Percentiles rank a stretch among this genome's conserved stretches.
These are phyloP conservation scores for Buxus sempervirens DNA, from an alignment of 164 flowering plant genomes.

Conservation along the genomic window DNA sequence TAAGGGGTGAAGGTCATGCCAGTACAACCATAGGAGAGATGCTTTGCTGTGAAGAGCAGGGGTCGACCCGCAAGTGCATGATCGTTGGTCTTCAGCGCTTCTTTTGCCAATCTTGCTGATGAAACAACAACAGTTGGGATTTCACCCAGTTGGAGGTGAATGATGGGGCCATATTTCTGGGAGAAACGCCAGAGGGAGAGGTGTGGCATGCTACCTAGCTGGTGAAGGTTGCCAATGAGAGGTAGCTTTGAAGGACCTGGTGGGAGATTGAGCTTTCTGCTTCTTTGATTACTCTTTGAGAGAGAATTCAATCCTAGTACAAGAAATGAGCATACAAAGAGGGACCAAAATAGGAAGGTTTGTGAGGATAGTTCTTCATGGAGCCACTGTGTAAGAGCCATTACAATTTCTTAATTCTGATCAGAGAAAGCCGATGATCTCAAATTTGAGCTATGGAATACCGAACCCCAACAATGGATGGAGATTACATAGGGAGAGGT, in stretches of 20 bases:
- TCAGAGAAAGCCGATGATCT: no score
- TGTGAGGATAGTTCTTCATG: not conserved
- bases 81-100: constrained; percentile 35
- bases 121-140: constrained; percentile 43
- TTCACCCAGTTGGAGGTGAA: constrained; percentile 34
- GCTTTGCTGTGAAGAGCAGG: constrained; percentile 20
- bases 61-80: constrained; percentile 22
- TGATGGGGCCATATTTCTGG: constrained; percentile 35
- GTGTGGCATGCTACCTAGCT: constrained; percentile 43
- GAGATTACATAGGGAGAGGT: no score
- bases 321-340: constrained; percentile 13
- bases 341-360: constrained; percentile 4
- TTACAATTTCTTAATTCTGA: no score
- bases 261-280: constrained; percentile 24
- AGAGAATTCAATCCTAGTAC: constrained; percentile 9
- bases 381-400: constrained; percentile 8
- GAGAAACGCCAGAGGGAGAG: constrained; percentile 30
- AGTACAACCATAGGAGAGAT: constrained; percentile 32
- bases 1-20: constrained; percentile 39
- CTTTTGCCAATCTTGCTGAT: constrained; percentile 37
- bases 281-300: constrained; percentile 9
- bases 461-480: no score
- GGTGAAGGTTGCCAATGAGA: constrained; percentile 52
- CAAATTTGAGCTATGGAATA: no score
- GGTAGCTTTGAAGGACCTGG: constrained; percentile 46